Percentiles rank a stretch among this genome's conserved stretches.
phyloP scores from a whole-genome alignment of 176 grass and related monocot species.

The Ampelocalamus luodianensis region DNA sequence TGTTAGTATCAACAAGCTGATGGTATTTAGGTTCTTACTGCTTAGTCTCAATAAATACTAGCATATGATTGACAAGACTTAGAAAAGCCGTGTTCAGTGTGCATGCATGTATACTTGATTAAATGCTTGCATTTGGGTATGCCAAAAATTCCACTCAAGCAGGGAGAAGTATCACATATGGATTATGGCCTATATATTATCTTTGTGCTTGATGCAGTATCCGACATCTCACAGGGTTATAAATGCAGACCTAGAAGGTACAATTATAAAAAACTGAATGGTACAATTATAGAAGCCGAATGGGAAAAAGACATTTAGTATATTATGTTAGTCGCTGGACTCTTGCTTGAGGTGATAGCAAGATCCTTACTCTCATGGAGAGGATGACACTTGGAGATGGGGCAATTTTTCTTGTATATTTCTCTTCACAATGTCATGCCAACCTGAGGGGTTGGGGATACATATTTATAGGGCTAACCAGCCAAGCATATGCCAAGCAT shows the following conservation, averaged over 20 bases:
- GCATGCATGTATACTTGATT: neutral
- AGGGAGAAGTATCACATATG: neutral
- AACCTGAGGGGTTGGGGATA: too few relatives aligned
- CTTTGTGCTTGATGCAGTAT: neutral
- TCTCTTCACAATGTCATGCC: too few relatives aligned
- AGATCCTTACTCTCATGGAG: too few relatives aligned
- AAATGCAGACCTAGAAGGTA: conserved; percentile 4
- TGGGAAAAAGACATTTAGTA: neutral
- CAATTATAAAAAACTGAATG: neutral
- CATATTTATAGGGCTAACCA: too few relatives aligned
- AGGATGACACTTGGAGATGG: too few relatives aligned
- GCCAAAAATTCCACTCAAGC: conserved; percentile 12
- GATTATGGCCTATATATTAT: conserved; percentile 24
- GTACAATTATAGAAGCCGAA: neutral
- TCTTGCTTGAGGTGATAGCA: too few relatives aligned
- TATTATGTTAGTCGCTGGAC: too few relatives aligned
- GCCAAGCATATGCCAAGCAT: too few relatives aligned
- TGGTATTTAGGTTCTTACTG: neutral
- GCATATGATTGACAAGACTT: neutral
- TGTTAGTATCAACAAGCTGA: conserved; percentile 31
- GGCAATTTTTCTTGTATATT: too few relatives aligned
- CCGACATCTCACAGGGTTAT: neutral
- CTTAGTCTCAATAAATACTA: conserved; percentile 9
- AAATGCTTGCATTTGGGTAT: neutral
- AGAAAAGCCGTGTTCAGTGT: neutral